Evolutionary conservation across 129 eudicot species (phyloP).

Genomic region (Tanacetum coccineum): DNA sequence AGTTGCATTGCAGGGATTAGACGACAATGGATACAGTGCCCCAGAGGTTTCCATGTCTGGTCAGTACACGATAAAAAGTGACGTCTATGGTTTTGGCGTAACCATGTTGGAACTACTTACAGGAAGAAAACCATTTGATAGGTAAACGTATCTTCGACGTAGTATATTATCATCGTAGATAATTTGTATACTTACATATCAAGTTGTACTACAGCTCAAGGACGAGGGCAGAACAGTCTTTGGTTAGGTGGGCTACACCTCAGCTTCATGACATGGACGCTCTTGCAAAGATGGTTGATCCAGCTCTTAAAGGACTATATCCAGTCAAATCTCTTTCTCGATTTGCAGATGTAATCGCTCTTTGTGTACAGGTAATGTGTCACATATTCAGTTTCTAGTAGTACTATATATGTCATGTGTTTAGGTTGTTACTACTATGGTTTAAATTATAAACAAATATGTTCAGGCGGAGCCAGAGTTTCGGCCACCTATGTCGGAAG

Average conservation of each 20-base stretch:
- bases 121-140: conserved; percentile 64
- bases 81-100: conserved; percentile 66
- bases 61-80: conserved; percentile 53
- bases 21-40: conserved; percentile 50
- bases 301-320: conserved; percentile 62
- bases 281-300: conserved; percentile 75
- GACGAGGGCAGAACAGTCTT: conserved; percentile 58
- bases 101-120: conserved; percentile 70
- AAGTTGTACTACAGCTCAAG: conserved; percentile 38
- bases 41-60: conserved; percentile 56
- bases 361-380: conserved; percentile 50
- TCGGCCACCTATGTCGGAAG: conserved; percentile 71
- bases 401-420: neutral
- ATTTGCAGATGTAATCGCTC: conserved; percentile 68
- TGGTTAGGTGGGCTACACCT: conserved; percentile 70
- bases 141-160: conserved; percentile 25
- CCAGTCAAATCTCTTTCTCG: conserved; percentile 77
- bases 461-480: conserved; percentile 61
- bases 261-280: conserved; percentile 91
- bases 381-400: neutral
- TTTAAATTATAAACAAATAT: neutral
- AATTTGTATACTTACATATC: neutral
- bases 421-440: neutral
- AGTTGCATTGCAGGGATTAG: conserved; percentile 19
- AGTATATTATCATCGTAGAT: neutral